Base-by-base conservation (phyloP, 2,329 filamentous ascomycete genomes). In the Fusarium aywerte region DNA sequence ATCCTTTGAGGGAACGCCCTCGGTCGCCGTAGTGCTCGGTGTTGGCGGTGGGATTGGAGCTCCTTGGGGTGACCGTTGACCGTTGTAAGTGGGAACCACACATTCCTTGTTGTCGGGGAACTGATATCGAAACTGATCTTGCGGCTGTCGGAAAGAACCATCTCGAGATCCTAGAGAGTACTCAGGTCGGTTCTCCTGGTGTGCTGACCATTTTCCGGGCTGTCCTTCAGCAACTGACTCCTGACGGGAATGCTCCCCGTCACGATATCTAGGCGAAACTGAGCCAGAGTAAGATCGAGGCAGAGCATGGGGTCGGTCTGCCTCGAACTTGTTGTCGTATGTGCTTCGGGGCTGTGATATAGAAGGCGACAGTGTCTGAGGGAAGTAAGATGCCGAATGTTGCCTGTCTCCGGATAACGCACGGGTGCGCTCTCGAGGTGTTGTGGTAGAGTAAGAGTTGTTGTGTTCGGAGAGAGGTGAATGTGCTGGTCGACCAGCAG, bases 1-100 rank as follows among this genome's bases (percentile, higher is more conserved):
- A 73, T 90, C 87, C 75, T 89, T 89, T 15, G 81, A 80, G 1
- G 82, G 79, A 11, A 81, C 69, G 3, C 79, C 80, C 47, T 87
- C 85, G 2, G 80, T 78, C 8, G 68, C 55, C 2, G 73, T 66
- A 5, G 72, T 73, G 45, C 73, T 75, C 11, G 75, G 75, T 65
- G 74, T 76, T 33, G 73, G 66, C 10, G 74, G 72, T 21, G 73
- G 74, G 54, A 74, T 75, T 20, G 69, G 58, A 16, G 62, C 66
- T 10, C 67, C 63, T 42, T 72, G 65, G n/a, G 68, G 58, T 43
- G 64, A 50, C 36, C 72, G 64, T 27, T 75, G 75, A 20, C 76
- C 74, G 43, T 71, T 53, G 32, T 71, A 75, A 53, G 71, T 64
- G 21, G 68, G 69, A 25, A 54, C 64, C n/a, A 65, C 65, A 11